Evolutionary conservation across 805 yeast genomes (phyloP).

Genomic region (Cyberlindnera nakhonratchasimensis): DNA sequence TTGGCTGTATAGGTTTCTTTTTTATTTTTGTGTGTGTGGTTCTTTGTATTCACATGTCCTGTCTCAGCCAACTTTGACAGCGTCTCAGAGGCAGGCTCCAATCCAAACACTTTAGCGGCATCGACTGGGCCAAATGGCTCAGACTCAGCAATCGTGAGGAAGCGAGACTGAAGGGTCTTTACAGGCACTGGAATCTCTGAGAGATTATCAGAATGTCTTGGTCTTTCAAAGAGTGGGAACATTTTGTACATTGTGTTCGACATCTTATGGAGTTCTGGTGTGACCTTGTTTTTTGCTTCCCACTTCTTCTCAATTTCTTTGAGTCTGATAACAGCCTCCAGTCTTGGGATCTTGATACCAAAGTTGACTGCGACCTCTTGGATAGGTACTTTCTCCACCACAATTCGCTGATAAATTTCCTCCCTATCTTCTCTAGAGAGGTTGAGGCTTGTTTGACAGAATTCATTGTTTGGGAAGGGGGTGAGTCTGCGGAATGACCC

Average conservation of each 20-base stretch:
- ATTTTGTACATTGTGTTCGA: conserved; percentile 63
- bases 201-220: conserved; percentile 59
- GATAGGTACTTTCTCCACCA: conserved; percentile 48
- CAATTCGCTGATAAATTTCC: conserved; percentile 55
- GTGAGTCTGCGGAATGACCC: conserved; percentile 36
- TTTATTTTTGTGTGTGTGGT: conserved; percentile 24
- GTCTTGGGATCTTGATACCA: conserved; percentile 78
- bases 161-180: conserved; percentile 76
- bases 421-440: conserved; percentile 57
- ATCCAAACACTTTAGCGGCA: conserved; percentile 78
- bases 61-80: conserved; percentile 62
- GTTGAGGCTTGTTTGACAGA: conserved; percentile 62
- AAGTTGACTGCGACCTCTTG: conserved; percentile 76
- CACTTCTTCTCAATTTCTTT: conserved; percentile 61
- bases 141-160: conserved; percentile 86
- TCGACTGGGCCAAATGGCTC: conserved; percentile 96
- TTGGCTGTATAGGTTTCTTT: conserved; percentile 48
- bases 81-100: conserved; percentile 85
- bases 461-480: conserved; percentile 80
- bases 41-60: conserved; percentile 46
- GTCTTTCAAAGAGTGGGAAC: conserved; percentile 69
- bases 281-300: conserved; percentile 48
- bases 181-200: conserved; percentile 93
- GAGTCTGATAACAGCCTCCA: conserved; percentile 82
- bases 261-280: conserved; percentile 57